Percentiles rank a stretch among this genome's conserved stretches.
phyloP scores from a whole-genome alignment of 2,329 filamentous ascomycete genomes.

The Allantophomopsis lycopodina region DNA sequence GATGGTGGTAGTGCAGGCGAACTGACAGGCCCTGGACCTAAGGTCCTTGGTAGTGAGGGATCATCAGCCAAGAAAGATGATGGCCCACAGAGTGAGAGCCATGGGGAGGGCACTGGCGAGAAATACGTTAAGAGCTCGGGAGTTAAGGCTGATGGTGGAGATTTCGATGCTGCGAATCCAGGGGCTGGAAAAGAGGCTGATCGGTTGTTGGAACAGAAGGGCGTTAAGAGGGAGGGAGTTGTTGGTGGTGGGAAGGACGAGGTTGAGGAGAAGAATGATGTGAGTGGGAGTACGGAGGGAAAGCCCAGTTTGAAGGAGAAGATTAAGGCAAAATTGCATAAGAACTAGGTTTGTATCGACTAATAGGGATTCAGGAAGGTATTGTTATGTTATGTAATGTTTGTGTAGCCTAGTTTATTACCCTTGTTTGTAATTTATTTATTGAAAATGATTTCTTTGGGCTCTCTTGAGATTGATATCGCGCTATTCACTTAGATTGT shows the following conservation, averaged over 20 bases:
- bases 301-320: conserved; percentile 45
- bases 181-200: conserved; percentile 56
- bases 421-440: no score
- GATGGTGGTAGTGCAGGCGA: background rate
- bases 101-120: conserved; percentile 36
- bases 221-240: conserved; percentile 21
- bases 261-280: conserved; percentile 5
- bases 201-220: conserved; percentile 42
- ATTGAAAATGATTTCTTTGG: no score
- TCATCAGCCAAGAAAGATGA: conserved; percentile 9
- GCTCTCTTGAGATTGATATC: no score
- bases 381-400: no score
- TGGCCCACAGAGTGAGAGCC: conserved; percentile 15
- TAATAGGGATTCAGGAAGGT: no score
- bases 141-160: conserved; percentile 47
- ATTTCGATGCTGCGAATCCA: conserved; percentile 50
- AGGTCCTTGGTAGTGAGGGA: conserved; percentile 11
- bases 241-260: conserved; percentile 10
- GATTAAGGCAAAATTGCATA: conserved; percentile 57
- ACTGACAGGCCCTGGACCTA: conserved; percentile 2
- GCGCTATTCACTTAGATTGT: no score
- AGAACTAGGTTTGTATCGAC: conserved; percentile 4
- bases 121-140: conserved; percentile 43
- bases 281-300: conserved; percentile 15
- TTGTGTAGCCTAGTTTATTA: no score